Evolutionary conservation across 2,329 filamentous ascomycete species (phyloP), one percentile per base, ranked within the genome.

Genomic region (Fonsecaea multimorphosa): DNA sequence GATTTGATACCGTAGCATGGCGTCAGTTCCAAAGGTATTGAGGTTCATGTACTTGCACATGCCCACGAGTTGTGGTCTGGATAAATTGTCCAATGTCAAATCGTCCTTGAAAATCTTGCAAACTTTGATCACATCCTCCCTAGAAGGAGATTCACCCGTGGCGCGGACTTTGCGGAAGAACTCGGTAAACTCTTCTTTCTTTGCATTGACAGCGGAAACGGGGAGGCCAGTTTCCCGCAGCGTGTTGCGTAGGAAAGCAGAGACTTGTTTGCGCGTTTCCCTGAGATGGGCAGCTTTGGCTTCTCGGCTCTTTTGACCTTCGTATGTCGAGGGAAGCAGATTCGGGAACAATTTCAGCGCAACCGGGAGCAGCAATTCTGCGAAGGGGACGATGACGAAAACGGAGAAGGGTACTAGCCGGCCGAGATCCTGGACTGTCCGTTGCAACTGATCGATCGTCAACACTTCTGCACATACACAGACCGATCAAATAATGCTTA

Each of bases 81-180:
- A 97, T 71, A 99, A 82, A 80, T 99, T 99, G 87, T 99, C 95
- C 34, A 99, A 85, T 0, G 95, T 99, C 74, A 99, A 78, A 78
- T 99, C 95, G 76, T 99, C 95, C 78, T 95, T 96, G 87, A 99
- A 99, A 70, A 96, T 91, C 85, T 97, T 96, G 88, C 95, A 98
- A 69, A 99, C 94, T 81, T 95, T 97, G 84, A 99, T 96, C 69
- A 99, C 92, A 76, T 99, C 95, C 71, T 93, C 86, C 61, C 89
- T 86, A 3, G 91, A 95, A 0, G 95, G 95, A 53, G 90, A 85
- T 82, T 98, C 94, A 70, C 94, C 95, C 0, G 94, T 97, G 19
- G 92, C 89, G 61, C 95, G 86, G 68, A 98, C 87, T 83, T 99
- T 99, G 77, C 92, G 90, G 89, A 99, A 99, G 81, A 99, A 99